These are phyloP conservation scores for Draba incana DNA, from an alignment of 345 rosid species.

Conservation along the genomic window DNA sequence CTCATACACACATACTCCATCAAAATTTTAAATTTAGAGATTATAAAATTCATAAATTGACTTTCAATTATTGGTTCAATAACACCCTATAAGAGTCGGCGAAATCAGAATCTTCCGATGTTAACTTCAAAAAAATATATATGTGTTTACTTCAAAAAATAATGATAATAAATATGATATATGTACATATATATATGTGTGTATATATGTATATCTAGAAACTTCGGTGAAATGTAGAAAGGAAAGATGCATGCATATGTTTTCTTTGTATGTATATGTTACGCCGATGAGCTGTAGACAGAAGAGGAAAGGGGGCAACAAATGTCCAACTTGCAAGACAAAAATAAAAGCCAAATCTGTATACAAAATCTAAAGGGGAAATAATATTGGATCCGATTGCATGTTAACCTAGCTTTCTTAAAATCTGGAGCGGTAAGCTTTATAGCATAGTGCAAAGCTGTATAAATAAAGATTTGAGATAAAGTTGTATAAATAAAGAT, in stretches of 20 bases:
- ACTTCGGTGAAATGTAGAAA: constrained; percentile 15
- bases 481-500: too few relatives aligned
- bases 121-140: background rate
- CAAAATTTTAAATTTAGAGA: too few relatives aligned
- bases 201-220: constrained; percentile 8
- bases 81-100: too few relatives aligned
- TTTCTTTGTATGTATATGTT: constrained; percentile 31
- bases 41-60: too few relatives aligned
- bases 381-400: too few relatives aligned
- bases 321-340: constrained; percentile 40
- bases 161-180: background rate
- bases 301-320: constrained; percentile 32
- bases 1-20: too few relatives aligned
- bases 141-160: too few relatives aligned
- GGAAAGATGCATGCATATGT: constrained; percentile 16
- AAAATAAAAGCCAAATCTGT: constrained; percentile 38
- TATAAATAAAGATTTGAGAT: too few relatives aligned
- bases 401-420: too few relatives aligned
- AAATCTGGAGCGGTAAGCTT: too few relatives aligned
- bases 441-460: too few relatives aligned
- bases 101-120: background rate
- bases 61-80: too few relatives aligned
- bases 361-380: constrained; percentile 11
- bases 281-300: constrained; percentile 44
- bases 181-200: background rate